Evolutionary conservation across 2,329 filamentous ascomycete genomes (phyloP).

Genomic region (Botrytis medusae): DNA sequence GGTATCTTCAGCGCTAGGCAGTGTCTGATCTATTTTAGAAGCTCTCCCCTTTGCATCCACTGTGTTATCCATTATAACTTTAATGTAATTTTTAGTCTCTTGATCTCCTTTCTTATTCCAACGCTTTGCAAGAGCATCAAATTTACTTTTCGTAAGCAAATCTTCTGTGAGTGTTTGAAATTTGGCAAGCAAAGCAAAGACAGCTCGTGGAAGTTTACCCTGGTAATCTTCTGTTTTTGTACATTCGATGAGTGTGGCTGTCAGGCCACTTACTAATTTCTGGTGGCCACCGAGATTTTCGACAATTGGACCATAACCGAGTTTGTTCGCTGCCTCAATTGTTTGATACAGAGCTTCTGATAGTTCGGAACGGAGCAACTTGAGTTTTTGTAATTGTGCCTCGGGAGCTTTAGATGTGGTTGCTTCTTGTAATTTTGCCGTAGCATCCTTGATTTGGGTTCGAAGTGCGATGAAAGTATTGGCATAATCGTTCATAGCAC

Average conservation of each 20-base stretch:
- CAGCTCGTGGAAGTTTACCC: constrained; percentile 53
- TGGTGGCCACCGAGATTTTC: constrained; percentile 59
- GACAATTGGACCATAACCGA: constrained; percentile 56
- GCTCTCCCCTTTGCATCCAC: constrained; percentile 36
- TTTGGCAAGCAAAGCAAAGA: constrained; percentile 61
- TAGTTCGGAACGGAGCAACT: constrained; percentile 46
- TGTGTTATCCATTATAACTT: constrained; percentile 51
- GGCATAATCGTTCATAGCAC: constrained; percentile 38
- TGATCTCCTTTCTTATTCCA: constrained; percentile 64
- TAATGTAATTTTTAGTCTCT: constrained; percentile 61
- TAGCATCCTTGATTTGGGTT: constrained; percentile 35
- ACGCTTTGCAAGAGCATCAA: constrained; percentile 62
- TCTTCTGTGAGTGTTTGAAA: constrained; percentile 58
- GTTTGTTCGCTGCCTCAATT: constrained; percentile 54
- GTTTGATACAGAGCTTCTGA: constrained; percentile 52
- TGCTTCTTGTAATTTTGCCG: constrained; percentile 35
- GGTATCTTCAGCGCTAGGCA: constrained; percentile 30
- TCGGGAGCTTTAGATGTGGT: constrained; percentile 26
- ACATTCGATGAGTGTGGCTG: constrained; percentile 55
- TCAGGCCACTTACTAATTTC: constrained; percentile 56
- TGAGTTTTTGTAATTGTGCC: constrained; percentile 42
- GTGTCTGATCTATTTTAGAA: constrained; percentile 49
- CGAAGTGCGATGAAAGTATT: constrained; percentile 37
- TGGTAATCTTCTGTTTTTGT: constrained; percentile 54
- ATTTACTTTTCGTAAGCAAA: constrained; percentile 61